phyloP scores from a whole-genome alignment of 2,329 filamentous ascomycete genomes.

The Didymella pomorum region DNA sequence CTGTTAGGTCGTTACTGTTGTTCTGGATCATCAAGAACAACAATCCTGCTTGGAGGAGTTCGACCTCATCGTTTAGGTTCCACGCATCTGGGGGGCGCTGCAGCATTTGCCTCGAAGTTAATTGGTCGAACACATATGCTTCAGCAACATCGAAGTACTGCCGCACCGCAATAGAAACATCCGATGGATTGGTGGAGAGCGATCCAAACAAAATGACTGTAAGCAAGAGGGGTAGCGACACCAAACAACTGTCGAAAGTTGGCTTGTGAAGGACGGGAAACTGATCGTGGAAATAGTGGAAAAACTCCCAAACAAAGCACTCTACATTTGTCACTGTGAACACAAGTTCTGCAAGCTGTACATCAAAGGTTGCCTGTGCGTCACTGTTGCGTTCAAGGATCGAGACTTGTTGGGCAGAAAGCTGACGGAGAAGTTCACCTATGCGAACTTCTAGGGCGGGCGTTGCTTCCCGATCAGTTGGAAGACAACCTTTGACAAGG shows the following conservation, averaged over 20 bases:
- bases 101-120: background rate
- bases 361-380: background rate
- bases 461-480: background rate
- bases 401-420: background rate
- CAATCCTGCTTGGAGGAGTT: slow-evolving; percentile 14
- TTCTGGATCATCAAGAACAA: slow-evolving; percentile 5
- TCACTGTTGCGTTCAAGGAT: background rate
- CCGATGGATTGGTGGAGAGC: slow-evolving; percentile 7
- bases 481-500: background rate
- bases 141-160: slow-evolving; percentile 12
- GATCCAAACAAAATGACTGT: slow-evolving; percentile 10
- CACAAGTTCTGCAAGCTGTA: background rate
- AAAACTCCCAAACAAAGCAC: slow-evolving; percentile 10
- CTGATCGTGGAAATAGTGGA: slow-evolving; percentile 13
- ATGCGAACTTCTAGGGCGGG: background rate
- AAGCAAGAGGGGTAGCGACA: slow-evolving; percentile 5
- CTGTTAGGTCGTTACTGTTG: slow-evolving; percentile 6
- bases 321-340: slow-evolving; percentile 4
- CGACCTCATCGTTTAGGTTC: background rate
- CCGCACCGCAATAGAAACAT: slow-evolving; percentile 1
- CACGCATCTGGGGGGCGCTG: background rate
- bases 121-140: slow-evolving; percentile 3
- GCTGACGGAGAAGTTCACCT: background rate
- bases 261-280: slow-evolving; percentile 4
- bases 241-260: background rate